Base-by-base conservation (phyloP, 345 rosid species). In the Noccaea bulbosa region DNA sequence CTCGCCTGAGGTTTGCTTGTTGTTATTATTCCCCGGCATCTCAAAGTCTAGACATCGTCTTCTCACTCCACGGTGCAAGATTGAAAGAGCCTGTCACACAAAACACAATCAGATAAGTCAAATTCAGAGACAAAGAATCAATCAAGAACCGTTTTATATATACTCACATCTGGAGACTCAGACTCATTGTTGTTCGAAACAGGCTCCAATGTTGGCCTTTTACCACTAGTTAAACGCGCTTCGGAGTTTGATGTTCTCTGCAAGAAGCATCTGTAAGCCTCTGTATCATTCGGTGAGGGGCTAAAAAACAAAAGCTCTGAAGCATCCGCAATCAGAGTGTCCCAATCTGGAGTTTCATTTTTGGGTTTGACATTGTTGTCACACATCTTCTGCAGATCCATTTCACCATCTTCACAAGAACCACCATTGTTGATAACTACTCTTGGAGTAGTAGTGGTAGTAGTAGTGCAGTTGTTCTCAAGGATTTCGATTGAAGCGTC, bases 11-110 rank as follows among this genome's bases (percentile, higher is more conserved):
- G 41, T 59, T 49, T 40, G 60, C 32, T 22, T 47, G 37, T 24
- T 45, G 0, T 39, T 47, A 45, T 24, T 45, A 0, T 39, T 48
- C 20, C 38, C 35, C 0, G 37, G 79, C 81, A 67, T 77, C 79
- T 88, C 97, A 76, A 92, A 90, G 81, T 92, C 95, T 14, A 92
- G 80, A 81, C 97, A 88, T 8, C 95, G 87, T 75, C 95, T 83
- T 73, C 89, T 80, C 77, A 85, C 73, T 22, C 96, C 88, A 47
- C 89, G 86, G 65, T 86, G 80, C 82, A 81, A 70, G 77, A 65
- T 80, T 51, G 88, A 79, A 80, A 80, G 61, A 44, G 68, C 72
- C 97, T 93, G 58, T 30, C 17, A 39, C 50, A 70, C 15, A 72
- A 51, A 46, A 67, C 62, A 17, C 40, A 8, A 30, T 46, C 43